Evolutionary conservation across 768 basidiomycete species (phyloP).

Genomic region (Porphyrellus cyaneotinctus): DNA sequence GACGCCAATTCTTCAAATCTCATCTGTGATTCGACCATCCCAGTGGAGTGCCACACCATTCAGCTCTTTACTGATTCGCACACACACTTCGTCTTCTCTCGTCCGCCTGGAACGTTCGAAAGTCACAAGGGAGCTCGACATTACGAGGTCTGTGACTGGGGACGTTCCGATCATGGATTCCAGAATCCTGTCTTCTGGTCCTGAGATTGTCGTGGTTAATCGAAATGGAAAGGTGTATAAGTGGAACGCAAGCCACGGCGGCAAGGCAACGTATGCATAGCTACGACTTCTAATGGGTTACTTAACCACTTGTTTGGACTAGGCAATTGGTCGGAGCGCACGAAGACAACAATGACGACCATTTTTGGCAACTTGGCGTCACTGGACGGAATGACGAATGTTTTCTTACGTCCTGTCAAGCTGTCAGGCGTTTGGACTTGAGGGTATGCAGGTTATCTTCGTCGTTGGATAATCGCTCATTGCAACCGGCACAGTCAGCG

Average conservation of each 20-base stretch:
- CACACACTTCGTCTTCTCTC: conserved; percentile 42
- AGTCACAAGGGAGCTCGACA: conserved; percentile 33
- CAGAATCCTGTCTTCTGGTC: conserved; percentile 32
- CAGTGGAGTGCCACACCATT: conserved; percentile 12
- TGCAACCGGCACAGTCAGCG: conserved; percentile 27
- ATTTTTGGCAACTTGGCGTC: conserved; percentile 52
- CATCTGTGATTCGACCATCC: conserved; percentile 28
- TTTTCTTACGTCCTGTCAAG: conserved; percentile 45
- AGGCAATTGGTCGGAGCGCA: conserved; percentile 21
- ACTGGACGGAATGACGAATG: conserved; percentile 35
- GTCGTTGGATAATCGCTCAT: conserved; percentile 3
- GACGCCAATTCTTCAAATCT: conserved; percentile 68
- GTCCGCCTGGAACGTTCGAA: conserved; percentile 28
- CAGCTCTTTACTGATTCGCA: conserved; percentile 39
- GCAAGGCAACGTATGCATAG: conserved; percentile 39
- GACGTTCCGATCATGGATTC: conserved; percentile 46
- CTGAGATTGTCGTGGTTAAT: conserved; percentile 44
- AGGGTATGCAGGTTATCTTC: conserved; percentile 42
- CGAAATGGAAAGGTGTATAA: conserved; percentile 50
- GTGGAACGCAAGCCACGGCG: conserved; percentile 36
- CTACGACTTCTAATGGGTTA: background rate
- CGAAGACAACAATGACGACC: conserved; percentile 19
- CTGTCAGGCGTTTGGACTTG: conserved; percentile 47
- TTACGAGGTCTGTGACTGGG: conserved; percentile 40
- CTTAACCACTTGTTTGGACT: background rate